Evolutionary conservation across 352 stramenopile genomes (phyloP).

Genomic region (Phytophthora sojae): DNA sequence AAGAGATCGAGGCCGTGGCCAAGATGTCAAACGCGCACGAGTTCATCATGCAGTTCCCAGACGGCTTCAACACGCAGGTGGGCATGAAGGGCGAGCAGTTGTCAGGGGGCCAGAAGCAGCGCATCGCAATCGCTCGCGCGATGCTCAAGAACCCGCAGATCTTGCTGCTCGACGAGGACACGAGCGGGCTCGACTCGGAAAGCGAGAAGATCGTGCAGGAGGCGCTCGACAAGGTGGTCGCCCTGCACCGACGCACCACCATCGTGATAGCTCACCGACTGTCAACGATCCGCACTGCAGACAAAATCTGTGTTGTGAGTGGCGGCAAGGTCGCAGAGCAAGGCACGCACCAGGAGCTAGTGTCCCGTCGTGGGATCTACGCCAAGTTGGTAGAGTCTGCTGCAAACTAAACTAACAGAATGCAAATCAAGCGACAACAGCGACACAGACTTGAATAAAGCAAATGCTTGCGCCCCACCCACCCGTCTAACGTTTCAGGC

Average conservation of each 20-base stretch:
- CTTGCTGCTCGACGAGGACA: slow-evolving; percentile 75
- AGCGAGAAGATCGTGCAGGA: slow-evolving; percentile 72
- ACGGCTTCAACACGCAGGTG: slow-evolving; percentile 48
- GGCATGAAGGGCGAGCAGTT: slow-evolving; percentile 36
- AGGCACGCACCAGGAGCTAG: slow-evolving; percentile 35
- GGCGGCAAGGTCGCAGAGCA: slow-evolving; percentile 38
- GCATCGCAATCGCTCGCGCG: slow-evolving; percentile 48
- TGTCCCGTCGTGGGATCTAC: slow-evolving; percentile 32
- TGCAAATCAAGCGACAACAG: too few species aligned
- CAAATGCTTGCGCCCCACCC: too few species aligned
- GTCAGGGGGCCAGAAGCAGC: slow-evolving; percentile 51
- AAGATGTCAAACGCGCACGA: slow-evolving; percentile 52
- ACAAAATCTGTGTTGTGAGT: slow-evolving; percentile 45
- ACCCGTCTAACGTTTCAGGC: slow-evolving; percentile 18
- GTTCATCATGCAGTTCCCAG: slow-evolving; percentile 47
- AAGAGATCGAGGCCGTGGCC: slow-evolving; percentile 79
- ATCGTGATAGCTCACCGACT: slow-evolving; percentile 90
- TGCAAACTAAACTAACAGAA: slow-evolving; percentile 4
- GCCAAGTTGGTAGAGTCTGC: slow-evolving; percentile 19
- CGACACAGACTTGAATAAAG: too few species aligned
- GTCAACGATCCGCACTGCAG: slow-evolving; percentile 46
- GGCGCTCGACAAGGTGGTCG: slow-evolving; percentile 37
- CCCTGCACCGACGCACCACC: slow-evolving; percentile 63
- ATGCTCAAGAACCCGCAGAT: slow-evolving; percentile 53
- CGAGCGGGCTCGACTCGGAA: slow-evolving; percentile 86